Evolutionary conservation across 2,329 filamentous ascomycete genomes (phyloP).

Genomic region (Shiraia bambusicola): DNA sequence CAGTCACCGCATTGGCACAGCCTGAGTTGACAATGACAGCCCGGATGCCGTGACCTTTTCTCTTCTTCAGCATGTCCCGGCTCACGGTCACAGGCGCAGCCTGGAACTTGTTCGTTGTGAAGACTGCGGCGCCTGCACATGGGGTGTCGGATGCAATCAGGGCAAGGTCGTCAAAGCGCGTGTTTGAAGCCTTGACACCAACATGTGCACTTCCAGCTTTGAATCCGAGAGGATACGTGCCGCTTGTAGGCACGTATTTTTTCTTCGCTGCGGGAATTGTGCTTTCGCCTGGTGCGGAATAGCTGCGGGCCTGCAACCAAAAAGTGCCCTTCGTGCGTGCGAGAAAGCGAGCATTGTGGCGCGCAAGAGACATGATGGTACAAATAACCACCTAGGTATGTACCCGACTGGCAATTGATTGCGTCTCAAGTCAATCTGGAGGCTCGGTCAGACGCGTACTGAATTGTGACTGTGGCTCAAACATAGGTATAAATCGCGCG

Average conservation of each 20-base stretch:
- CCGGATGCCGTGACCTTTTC: constrained; percentile 68
- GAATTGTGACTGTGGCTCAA: too few relatives aligned
- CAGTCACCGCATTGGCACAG: constrained; percentile 95
- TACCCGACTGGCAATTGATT: background rate
- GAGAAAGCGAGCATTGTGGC: constrained; percentile 31
- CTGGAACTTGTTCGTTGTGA: constrained; percentile 98
- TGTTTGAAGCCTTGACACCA: constrained; percentile 92
- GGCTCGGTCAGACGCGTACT: too few relatives aligned
- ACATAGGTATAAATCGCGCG: too few relatives aligned
- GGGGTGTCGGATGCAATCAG: constrained; percentile 83
- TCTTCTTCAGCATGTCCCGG: constrained; percentile 67
- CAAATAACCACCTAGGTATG: background rate
- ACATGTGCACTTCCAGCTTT: constrained; percentile 82
- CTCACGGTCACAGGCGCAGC: constrained; percentile 91
- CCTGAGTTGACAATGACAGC: constrained; percentile 92
- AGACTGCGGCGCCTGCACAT: constrained; percentile 86
- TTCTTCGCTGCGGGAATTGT: constrained; percentile 75
- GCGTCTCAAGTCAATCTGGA: too few relatives aligned
- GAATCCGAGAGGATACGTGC: constrained; percentile 90
- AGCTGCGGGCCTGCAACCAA: constrained; percentile 51
- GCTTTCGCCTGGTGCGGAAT: constrained; percentile 61
- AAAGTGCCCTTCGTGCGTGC: constrained; percentile 27
- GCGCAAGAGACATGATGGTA: constrained; percentile 35
- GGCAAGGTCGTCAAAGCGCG: constrained; percentile 85
- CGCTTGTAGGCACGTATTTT: constrained; percentile 83